Base-by-base conservation (phyloP, 2,329 filamentous ascomycete species). In the Talaromyces funiculosus region DNA sequence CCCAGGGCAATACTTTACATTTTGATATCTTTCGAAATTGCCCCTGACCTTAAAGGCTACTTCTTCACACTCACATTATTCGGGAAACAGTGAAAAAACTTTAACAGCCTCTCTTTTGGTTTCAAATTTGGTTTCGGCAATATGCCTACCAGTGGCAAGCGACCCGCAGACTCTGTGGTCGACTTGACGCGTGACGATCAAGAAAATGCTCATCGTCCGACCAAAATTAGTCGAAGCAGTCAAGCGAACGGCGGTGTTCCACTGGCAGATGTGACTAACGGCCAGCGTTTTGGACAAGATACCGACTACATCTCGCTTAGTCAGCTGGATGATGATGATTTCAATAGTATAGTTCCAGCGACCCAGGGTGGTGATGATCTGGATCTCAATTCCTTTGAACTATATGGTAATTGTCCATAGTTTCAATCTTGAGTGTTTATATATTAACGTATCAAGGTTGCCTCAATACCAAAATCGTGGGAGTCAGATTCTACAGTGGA, bases 401-500 rank as follows among this genome's bases (percentile, higher is more conserved):
- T 75, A 20, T 78, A 78, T 61, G 76, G 77, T 68, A 78, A 65
- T 16, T 9, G 8, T 56, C 24, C n/a, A 29, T n/a, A 14, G 29
- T n/a, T 22, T n/a, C 45, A 33, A 1, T 14, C 1, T 20, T 20
- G 18, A n/a, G 7, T 14, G 29, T 10, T 7, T 24, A 12, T 40
- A 38, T 40, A 16, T 73, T 66, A 47, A 61, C 61, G 3, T 33
- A 22, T 73, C 71, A 54, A 72, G 77, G 75, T 3, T 67, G 67
- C 38, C 61, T 83, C 18, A 67, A 78, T 18, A 78, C 77, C 18
- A 86, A 85, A 59, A 84, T 87, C 54, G 85, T 87, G 2, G 85
- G 85, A 1, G 74, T 82, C 68, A 67, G 81, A 76, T 89, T 84
- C 69, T 90, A 90, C 70, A 73, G 73, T 59, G 87, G 87, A 1